Percentiles rank a stretch among this genome's conserved stretches.
phyloP scores from a whole-genome alignment of 2,329 filamentous ascomycete genomes.

The Pestalotiopsis sp. region DNA sequence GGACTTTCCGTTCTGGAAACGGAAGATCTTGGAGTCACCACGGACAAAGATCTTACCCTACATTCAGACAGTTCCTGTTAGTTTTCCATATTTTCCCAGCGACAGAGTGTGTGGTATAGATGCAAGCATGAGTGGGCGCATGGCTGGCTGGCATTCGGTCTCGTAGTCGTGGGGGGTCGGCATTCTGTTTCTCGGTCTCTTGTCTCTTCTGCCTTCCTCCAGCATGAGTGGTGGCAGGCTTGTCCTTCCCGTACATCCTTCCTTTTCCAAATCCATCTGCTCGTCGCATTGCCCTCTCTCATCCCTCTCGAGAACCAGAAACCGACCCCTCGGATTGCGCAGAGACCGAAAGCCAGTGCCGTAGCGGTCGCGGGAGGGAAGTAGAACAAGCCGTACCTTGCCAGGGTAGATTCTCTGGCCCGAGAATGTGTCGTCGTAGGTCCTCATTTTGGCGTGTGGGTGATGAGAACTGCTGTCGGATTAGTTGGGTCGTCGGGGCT shows the following conservation, averaged over 20 bases:
- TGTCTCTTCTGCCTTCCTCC: background rate
- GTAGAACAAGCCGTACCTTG: conserved; percentile 55
- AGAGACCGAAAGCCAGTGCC: background rate
- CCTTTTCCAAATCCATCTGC: background rate
- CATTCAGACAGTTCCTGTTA: conserved; percentile 24
- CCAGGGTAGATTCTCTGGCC: conserved; percentile 70
- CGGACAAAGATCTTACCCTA: conserved; percentile 99
- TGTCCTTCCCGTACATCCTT: background rate
- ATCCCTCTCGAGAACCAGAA: conserved; percentile 8
- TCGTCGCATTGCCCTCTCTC: background rate
- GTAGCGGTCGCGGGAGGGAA: conserved; percentile 15
- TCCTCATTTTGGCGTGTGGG: conserved; percentile 60
- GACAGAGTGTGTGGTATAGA: background rate
- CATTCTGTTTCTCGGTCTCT: background rate
- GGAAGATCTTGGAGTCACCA: conserved; percentile 99
- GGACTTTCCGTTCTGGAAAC: conserved; percentile 99
- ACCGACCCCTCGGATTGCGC: conserved; percentile 6
- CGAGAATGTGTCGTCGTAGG: conserved; percentile 69
- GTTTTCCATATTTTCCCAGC: conserved; percentile 11
- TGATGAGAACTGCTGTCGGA: conserved; percentile 36
- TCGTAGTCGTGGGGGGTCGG: conserved; percentile 8
- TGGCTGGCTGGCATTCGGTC: background rate
- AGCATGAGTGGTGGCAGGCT: background rate
- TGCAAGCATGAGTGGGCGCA: background rate
- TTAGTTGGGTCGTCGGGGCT: conserved; percentile 37